These are phyloP conservation scores for Funneliformis mosseae DNA, from an alignment of 192 early-diverging fungal genomes.

Conservation along the genomic window DNA sequence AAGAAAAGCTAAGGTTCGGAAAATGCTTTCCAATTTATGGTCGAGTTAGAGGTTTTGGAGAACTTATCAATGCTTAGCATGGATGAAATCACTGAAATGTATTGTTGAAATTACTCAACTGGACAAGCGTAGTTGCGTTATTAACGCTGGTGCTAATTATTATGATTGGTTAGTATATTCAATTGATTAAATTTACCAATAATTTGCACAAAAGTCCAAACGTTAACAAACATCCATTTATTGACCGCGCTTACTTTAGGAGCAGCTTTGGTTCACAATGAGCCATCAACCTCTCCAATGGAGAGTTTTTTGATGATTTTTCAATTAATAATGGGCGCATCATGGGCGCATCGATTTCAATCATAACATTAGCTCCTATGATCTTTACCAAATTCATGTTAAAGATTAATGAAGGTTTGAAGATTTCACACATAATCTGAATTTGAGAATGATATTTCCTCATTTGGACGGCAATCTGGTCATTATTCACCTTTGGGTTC, in stretches of 20 bases:
- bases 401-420: neutral
- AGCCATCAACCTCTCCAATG: neutral
- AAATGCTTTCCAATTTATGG: constrained; percentile 48
- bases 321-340: neutral
- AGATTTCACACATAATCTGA: neutral
- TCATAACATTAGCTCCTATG: neutral
- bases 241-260: neutral
- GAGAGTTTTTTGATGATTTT: neutral
- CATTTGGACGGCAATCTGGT: constrained; percentile 2
- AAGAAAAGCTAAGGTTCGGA: constrained; percentile 60
- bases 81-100: too few relatives aligned
- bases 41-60: constrained; percentile 27
- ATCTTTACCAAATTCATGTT: neutral
- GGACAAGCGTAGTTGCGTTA: too few relatives aligned
- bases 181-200: neutral
- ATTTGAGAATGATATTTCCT: constrained; percentile 6
- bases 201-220: neutral
- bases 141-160: too few relatives aligned
- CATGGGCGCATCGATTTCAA: neutral
- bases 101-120: too few relatives aligned
- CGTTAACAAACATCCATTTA: neutral
- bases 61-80: too few relatives aligned
- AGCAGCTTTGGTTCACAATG: neutral
- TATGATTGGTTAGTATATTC: too few relatives aligned
- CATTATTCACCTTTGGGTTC: constrained; percentile 22